Evolutionary conservation across 192 early-diverging fungal genomes (phyloP), one percentile per base, ranked within the genome.

Genomic region (Umbelopsis sp.): DNA sequence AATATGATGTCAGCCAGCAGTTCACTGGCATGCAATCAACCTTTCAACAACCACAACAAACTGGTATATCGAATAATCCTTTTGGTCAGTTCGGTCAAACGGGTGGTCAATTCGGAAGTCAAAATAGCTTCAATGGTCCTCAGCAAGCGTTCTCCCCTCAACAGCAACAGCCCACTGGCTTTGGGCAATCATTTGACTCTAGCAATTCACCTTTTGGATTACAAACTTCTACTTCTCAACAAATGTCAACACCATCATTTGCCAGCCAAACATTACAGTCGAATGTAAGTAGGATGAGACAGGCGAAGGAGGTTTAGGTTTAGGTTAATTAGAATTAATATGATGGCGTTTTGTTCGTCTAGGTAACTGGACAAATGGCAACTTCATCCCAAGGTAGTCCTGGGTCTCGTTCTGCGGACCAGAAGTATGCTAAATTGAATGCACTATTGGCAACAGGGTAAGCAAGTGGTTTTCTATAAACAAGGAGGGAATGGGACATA

Each of bases 391-490:
- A n/a, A n/a, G 20, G 24, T 14, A 44, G 45, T 14, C 50, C 49
- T 24, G 20, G 26, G 17, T n/a, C 66, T 8, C 14, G 32, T 14
- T 32, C 49, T 20, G 66, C 26, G 20, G 76, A 77, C 24, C 24
- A 54, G 7, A 68, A 68, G 36, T 77, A 70, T 66, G 76, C 76
- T 1, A 77, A 77, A 54, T 34, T 77, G 21, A 77, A 77, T 65
- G 32, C 76, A n/a, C 50, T 77, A 24, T 43, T 77, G 21, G 44
- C 71, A 0, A 66, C 56, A 29, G 56, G 56, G 56, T 62, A 62
- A 62, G 8, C 0, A 53, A 26, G n/a, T 8, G 22, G 12, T 50
- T 21, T 14, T 12, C 11, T 54, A 6, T 12, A 0, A 1, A 54
- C 14, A 22, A 21, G 17, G 20, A 11, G 6, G 2, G 2, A 16